These are phyloP conservation scores for Candida lessepsii DNA, from an alignment of 805 yeast species.

Conservation along the genomic window DNA sequence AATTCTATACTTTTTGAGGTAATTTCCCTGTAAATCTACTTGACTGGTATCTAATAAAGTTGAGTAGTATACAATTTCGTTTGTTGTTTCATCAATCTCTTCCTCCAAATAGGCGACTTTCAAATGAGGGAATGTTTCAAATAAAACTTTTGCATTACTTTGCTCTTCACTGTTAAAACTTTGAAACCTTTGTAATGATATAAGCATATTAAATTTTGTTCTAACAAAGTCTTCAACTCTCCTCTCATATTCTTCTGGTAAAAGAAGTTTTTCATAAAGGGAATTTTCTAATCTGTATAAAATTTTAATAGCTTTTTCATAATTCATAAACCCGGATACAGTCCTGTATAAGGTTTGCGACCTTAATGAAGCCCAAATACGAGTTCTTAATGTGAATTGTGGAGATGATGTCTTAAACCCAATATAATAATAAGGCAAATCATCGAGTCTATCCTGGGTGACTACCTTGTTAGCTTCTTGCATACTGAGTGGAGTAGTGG, in stretches of 20 bases:
- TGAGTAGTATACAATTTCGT: conserved; percentile 53
- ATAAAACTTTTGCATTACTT: conserved; percentile 63
- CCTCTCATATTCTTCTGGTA: conserved; percentile 17
- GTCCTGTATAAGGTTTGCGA: conserved; percentile 84
- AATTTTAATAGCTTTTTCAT: conserved; percentile 67
- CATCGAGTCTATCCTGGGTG: conserved; percentile 35
- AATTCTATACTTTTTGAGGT: conserved; percentile 45
- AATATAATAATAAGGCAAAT: conserved; percentile 66
- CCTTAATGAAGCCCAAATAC: conserved; percentile 85
- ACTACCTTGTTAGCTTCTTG: background rate
- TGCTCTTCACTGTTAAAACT: conserved; percentile 63
- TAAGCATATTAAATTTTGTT: conserved; percentile 75
- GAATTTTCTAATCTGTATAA: conserved; percentile 58
- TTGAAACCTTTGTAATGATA: conserved; percentile 85
- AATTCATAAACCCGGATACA: conserved; percentile 79
- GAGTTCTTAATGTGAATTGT: conserved; percentile 63
- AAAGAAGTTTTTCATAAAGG: conserved; percentile 10
- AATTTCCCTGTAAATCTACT: conserved; percentile 29
- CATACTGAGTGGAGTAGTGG: background rate
- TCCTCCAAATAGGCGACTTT: conserved; percentile 55
- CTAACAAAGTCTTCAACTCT: conserved; percentile 49
- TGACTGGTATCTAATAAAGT: conserved; percentile 44
- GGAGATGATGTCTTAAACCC: conserved; percentile 71
- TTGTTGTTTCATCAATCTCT: conserved; percentile 39
- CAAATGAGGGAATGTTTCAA: conserved; percentile 71